phyloP scores from a whole-genome alignment of 2,329 filamentous ascomycete genomes.

The Monosporascus sp. region DNA sequence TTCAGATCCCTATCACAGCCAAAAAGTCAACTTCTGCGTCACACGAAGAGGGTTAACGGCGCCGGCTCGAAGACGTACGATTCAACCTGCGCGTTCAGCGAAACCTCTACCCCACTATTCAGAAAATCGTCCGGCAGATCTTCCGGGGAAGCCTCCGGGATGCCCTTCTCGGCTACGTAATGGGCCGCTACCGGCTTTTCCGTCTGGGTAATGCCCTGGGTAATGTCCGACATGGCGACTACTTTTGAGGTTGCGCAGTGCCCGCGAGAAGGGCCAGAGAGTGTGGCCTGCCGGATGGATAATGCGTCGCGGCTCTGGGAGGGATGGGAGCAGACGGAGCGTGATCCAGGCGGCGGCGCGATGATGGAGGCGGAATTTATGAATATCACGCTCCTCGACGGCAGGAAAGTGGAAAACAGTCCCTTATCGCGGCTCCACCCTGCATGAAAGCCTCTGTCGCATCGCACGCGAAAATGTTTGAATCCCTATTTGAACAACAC shows the following conservation, averaged over 20 bases:
- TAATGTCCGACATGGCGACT: neutral
- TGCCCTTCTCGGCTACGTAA: neutral
- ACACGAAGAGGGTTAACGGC: conserved; percentile 14
- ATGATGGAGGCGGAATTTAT: neutral
- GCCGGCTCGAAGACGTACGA: conserved; percentile 23
- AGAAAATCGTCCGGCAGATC: neutral
- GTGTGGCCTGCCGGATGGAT: neutral
- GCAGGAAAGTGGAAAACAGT: neutral
- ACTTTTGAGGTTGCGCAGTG: neutral
- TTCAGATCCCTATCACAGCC: conserved; percentile 14
- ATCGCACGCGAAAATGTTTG: neutral
- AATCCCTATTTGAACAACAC: no score
- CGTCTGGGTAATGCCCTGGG: neutral
- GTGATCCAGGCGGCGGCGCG: neutral
- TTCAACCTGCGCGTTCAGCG: neutral
- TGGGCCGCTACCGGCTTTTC: neutral
- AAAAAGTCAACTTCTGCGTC: neutral
- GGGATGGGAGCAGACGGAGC: neutral
- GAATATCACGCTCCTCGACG: neutral
- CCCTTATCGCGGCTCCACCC: neutral
- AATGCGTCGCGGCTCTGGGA: neutral
- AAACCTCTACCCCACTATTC: neutral
- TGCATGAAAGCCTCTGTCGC: neutral
- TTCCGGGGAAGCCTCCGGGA: neutral
- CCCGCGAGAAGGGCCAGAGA: neutral